A percentile compares a stretch with the other conserved stretches of the same genome.
Conservation (phyloP, 345 rosid genomes). For the Durio zibethinus region DNA sequence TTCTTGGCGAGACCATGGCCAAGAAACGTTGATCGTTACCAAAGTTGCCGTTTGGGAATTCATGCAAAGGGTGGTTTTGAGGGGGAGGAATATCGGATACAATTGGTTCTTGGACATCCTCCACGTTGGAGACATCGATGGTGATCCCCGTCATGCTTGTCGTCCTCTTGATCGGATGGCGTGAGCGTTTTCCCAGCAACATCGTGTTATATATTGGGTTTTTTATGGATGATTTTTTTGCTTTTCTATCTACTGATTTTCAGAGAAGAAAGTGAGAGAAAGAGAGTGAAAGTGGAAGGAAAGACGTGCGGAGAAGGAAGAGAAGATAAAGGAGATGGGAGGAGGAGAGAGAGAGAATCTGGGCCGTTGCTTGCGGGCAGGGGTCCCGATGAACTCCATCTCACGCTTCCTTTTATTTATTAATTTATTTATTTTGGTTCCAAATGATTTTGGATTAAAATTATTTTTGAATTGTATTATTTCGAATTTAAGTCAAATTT, state of each 20-base stretch:
- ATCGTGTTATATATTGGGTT: conserved; percentile 17
- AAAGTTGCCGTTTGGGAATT: neutral
- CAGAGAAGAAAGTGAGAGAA: conserved; percentile 15
- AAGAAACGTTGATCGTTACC: conserved; percentile 32
- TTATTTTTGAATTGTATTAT: neutral
- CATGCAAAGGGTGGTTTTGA: neutral
- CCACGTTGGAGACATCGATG: conserved; percentile 31
- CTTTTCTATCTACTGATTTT: neutral
- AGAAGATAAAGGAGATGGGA: conserved; percentile 12
- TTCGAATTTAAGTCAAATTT: neutral
- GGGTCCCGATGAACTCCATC: conserved; percentile 34
- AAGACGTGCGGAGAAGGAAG: neutral
- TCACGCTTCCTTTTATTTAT: conserved; percentile 18
- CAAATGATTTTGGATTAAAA: too few relatives aligned
- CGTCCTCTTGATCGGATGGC: conserved; percentile 63
- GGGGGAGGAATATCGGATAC: neutral
- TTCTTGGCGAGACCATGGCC: conserved; percentile 50
- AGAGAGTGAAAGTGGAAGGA: conserved; percentile 14
- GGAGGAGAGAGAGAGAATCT: conserved; percentile 32
- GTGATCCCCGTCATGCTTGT: conserved; percentile 65
- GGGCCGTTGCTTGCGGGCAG: conserved; percentile 51
- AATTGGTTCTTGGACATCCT: conserved; percentile 3
- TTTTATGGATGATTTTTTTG: neutral
- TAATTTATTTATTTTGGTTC: too few relatives aligned
- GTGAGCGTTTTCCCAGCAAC: conserved; percentile 67